Evolutionary conservation across 176 grass and related monocot genomes (phyloP).

Genomic region (Musa schizocarpa): DNA sequence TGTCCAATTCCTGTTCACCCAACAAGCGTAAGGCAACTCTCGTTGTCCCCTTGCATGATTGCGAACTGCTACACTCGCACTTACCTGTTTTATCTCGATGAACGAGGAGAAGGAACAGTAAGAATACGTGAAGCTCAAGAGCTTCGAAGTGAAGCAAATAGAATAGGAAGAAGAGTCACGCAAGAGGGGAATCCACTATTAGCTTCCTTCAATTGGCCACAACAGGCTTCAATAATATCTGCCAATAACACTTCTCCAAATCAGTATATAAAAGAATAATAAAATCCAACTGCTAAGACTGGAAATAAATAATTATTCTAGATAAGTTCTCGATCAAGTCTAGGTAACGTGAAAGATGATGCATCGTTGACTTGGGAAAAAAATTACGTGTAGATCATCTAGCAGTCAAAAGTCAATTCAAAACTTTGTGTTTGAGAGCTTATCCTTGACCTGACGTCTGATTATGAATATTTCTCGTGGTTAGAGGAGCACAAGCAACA

Average conservation of each 20-base stretch:
- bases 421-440: background rate
- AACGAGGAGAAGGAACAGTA: background rate
- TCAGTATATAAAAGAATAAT: too few relatives aligned
- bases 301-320: too few relatives aligned
- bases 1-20: too few relatives aligned
- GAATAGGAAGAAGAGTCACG: constrained; percentile 49
- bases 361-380: background rate
- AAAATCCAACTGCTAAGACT: background rate
- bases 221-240: background rate
- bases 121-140: constrained; percentile 12
- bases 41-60: background rate
- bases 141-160: constrained; percentile 25
- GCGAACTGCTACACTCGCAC: too few relatives aligned
- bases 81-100: background rate
- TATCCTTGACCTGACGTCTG: background rate
- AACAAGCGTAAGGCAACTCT: background rate
- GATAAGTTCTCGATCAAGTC: too few relatives aligned
- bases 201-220: background rate
- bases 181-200: constrained; percentile 22
- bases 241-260: too few relatives aligned
- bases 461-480: background rate
- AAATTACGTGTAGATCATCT: background rate
- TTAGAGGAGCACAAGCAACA: background rate
- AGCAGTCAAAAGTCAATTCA: background rate
- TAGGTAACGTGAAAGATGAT: too few relatives aligned